Base-by-base conservation (phyloP, 192 early-diverging fungal species). In the Spinellus fusiger region DNA sequence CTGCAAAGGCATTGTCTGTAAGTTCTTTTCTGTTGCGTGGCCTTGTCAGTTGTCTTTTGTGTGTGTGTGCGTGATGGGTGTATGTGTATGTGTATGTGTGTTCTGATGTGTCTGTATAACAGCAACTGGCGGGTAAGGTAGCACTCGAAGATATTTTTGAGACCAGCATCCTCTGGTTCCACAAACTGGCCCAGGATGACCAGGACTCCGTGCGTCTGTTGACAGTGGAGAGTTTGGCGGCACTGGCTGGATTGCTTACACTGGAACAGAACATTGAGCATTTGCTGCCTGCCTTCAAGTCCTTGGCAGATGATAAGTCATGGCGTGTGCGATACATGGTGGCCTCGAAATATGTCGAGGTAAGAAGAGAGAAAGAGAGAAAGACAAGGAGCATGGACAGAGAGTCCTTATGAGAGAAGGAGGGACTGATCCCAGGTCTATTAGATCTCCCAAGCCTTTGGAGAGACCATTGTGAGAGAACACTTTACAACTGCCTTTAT, bases 281-380 rank as follows among this genome's bases (percentile, higher is more conserved):
- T 61, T 80, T 91, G 50, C 62, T 95, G 49, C 81, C 80, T 56
- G 78, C 81, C 38, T 81, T 99, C 51, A 86, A 87, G 49, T 70
- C 62, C 40, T 78, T 97, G 81, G 89, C 88, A 51, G 73, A 80
- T 25, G 97, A 99, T 74, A 95, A 93, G 71, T 94, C 92, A 53
- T 99, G 97, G 97, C 86, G 97, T 62, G 95, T 99, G 49, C 78
- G 95, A 55, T 99, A 98, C 71, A 98, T 98, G 93, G 90, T 96
- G 77, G 97, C 97, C 2, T 92, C 95, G 63, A 97, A 98, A 77
- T 98, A 94, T 86, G 91, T 95, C 50, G 84, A 89, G 66, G 89
- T 96, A 70, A 56, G 40, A 64, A 3, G 26, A 65, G 32, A 50
- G 56, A 29, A 15, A n/a, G 16, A 7, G 27, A 22, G 20, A 22